Base-by-base conservation (phyloP, 2,329 filamentous ascomycete species). In the Neofusicoccum sp. region DNA sequence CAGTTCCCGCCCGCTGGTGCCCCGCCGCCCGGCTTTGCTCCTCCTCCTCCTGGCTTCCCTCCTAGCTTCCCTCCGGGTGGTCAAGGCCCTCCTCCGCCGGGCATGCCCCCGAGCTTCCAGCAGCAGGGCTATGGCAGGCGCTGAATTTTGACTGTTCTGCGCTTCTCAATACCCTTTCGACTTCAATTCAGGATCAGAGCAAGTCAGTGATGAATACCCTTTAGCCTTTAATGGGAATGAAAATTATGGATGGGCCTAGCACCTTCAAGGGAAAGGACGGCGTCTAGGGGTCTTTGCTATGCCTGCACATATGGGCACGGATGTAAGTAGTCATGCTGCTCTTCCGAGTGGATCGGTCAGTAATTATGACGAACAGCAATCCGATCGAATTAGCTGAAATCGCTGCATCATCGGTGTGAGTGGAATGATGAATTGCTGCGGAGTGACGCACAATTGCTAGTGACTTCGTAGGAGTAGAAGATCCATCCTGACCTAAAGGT, bases 1-100 rank as follows among this genome's bases (percentile, higher is more conserved):
- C 68, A 73, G 43, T 61, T 61, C 33, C 59, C 59, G 26, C 72
- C 72, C 33, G 67, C 69, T 62, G 75, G 75, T 61, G 76, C 78
- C 68, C 74, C 77, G 33, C 79, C 81, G 24, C 78, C 80, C 51
- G 80, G 80, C 1, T 83, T 82, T 68, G 45, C 48, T 30, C 69
- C 69, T 6, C 51, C 51, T 43, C 68, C 69, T 7, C 73, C 73
- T 11, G 68, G 65, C 9, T 67, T 60, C 64, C 65, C 48, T 54
- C 63, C 61, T 34, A 43, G 51, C 11, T 53, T 60, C 48, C 34
- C 40, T 14, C 61, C 61, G 16, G 44, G 44, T 14, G 58, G 58
- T 12, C 47, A 44, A 38, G 58, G 47, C 6, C 58, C 58, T 16
- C 58, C 47, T 33, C 58, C 58, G 12, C 47, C 47, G 6, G 58